Percentiles rank a stretch among this genome's conserved stretches.
phyloP scores from a whole-genome alignment of 371 early-diverging fungal species.

The Lichtheimia ornata region DNA sequence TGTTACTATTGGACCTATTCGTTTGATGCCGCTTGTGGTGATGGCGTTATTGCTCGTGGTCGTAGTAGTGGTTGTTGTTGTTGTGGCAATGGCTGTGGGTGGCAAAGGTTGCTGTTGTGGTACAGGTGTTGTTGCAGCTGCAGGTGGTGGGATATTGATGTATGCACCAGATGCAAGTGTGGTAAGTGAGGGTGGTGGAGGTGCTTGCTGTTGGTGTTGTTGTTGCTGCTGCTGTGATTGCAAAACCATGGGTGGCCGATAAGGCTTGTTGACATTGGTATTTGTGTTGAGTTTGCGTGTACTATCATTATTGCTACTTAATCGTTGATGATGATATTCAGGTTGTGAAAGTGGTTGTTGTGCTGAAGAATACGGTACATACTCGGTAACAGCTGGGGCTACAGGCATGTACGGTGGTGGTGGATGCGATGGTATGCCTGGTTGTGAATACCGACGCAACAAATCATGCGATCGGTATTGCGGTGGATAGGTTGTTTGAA shows the following conservation, averaged over 20 bases:
- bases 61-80: neutral
- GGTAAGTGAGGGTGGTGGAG: constrained; percentile 5
- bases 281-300: neutral
- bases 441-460: neutral
- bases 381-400: constrained; percentile 1
- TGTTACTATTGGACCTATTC: neutral
- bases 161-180: neutral
- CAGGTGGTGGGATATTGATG: neutral
- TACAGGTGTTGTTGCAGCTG: constrained; percentile 4
- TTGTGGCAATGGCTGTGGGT: constrained; percentile 4
- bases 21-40: constrained; percentile 8
- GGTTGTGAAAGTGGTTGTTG: neutral
- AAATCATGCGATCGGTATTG: neutral
- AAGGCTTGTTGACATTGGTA: neutral
- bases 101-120: constrained; percentile 1
- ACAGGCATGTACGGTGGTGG: constrained; percentile 11
- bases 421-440: constrained; percentile 2
- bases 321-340: neutral
- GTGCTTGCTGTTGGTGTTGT: neutral
- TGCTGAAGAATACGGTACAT: constrained; percentile 1
- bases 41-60: neutral
- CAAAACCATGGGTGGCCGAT: neutral
- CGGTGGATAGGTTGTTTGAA: constrained; percentile 4
- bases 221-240: neutral
- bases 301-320: neutral